These are phyloP conservation scores for Candida oleophila DNA, from an alignment of 805 yeast genomes.

Conservation along the genomic window DNA sequence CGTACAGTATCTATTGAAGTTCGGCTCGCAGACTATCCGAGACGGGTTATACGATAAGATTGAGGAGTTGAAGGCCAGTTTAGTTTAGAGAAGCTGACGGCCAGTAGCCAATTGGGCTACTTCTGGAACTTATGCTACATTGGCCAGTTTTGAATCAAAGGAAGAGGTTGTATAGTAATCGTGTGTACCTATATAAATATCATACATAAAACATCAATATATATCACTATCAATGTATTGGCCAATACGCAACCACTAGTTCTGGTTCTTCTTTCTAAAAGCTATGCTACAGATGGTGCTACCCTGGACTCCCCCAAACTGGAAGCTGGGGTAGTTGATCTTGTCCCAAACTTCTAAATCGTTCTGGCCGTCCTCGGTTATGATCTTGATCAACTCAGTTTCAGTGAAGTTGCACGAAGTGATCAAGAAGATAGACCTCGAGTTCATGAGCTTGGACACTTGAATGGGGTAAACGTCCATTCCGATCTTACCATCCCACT, in stretches of 20 bases:
- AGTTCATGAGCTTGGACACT: slow-evolving; percentile 54
- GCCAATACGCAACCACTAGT: no score
- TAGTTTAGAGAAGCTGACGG: no score
- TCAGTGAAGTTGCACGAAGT: slow-evolving; percentile 96
- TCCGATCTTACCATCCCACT: slow-evolving; percentile 46
- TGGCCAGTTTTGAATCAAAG: no score
- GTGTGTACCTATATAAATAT: no score
- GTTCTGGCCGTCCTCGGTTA: slow-evolving; percentile 43
- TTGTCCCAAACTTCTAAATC: slow-evolving; percentile 58
- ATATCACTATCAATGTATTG: no score
- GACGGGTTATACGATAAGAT: slow-evolving; percentile 55
- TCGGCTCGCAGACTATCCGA: slow-evolving; percentile 61
- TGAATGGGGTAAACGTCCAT: slow-evolving; percentile 61
- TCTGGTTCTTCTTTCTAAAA: slow-evolving; percentile 50
- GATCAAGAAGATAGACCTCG: slow-evolving; percentile 61
- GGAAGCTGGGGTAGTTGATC: slow-evolving; percentile 75
- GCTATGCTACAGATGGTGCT: slow-evolving; percentile 86
- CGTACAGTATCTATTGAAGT: slow-evolving; percentile 78
- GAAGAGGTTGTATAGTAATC: no score
- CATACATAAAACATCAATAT: no score
- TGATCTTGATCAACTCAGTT: slow-evolving; percentile 60
- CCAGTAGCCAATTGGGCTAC: no score
- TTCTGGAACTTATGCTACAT: no score
- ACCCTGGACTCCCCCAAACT: slow-evolving; percentile 89
- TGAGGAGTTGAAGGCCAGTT: slow-evolving; percentile 27